Evolutionary conservation across 1,284 basidiomycete genomes (phyloP).

Genomic region (Fereydounia khargensis): DNA sequence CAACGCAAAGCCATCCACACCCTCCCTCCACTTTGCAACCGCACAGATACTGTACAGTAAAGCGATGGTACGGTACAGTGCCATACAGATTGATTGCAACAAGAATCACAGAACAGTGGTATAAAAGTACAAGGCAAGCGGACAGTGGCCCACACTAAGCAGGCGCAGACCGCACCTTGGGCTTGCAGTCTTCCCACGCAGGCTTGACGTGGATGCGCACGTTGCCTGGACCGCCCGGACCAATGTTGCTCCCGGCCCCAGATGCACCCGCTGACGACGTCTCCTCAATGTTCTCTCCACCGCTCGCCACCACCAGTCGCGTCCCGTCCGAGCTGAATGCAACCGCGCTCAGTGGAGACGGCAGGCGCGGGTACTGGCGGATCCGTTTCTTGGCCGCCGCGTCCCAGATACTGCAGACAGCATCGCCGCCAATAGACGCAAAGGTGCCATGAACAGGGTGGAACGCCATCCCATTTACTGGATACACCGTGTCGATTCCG

Average conservation of each 20-base stretch:
- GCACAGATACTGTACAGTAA: too few species aligned
- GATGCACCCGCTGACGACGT: slow-evolving; percentile 12
- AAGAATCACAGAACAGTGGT: too few species aligned
- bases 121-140: too few species aligned
- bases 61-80: too few species aligned
- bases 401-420: slow-evolving; percentile 91
- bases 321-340: slow-evolving; percentile 37
- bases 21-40: too few species aligned
- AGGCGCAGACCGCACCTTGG: slow-evolving; percentile 21
- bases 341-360: slow-evolving; percentile 33
- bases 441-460: slow-evolving; percentile 90
- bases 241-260: slow-evolving; percentile 20
- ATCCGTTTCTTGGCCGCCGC: slow-evolving; percentile 93
- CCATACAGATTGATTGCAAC: too few species aligned
- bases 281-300: slow-evolving; percentile 35
- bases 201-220: slow-evolving; percentile 17
- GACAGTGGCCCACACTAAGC: too few species aligned
- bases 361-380: slow-evolving; percentile 68
- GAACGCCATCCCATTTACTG: slow-evolving; percentile 91
- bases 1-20: too few species aligned
- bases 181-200: slow-evolving; percentile 44
- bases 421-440: slow-evolving; percentile 88
- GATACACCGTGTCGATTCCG: slow-evolving; percentile 96
- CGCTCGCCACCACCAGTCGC: slow-evolving; percentile 41
- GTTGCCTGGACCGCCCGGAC: slow-evolving; percentile 23